Conservation (phyloP, 768 basidiomycete species). For the Collybiopsis luxurians region DNA sequence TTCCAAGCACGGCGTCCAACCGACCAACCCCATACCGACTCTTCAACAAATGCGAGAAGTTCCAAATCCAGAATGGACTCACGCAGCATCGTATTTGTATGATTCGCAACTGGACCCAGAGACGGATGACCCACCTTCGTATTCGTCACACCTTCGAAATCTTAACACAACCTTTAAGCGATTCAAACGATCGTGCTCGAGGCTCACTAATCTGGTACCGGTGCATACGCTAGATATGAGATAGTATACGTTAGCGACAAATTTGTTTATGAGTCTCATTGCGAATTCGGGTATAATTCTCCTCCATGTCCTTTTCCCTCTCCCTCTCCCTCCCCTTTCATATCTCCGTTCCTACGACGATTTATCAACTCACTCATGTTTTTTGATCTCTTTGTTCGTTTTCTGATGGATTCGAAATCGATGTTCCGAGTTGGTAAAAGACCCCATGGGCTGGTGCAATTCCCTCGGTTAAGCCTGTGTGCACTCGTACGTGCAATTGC, state of each 20-base stretch:
- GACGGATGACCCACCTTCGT: constrained; percentile 14
- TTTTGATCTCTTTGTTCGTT: no score
- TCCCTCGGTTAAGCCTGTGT: no score
- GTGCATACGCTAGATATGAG: constrained; percentile 89
- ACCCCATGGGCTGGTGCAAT: no score
- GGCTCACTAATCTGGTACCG: neutral
- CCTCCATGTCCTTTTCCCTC: no score
- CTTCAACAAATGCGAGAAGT: constrained; percentile 98
- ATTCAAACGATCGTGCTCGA: no score
- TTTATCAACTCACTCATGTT: no score
- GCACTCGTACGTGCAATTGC: no score
- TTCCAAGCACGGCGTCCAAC: constrained; percentile 84
- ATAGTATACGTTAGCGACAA: constrained; percentile 98
- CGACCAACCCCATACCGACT: constrained; percentile 87
- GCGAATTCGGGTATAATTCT: constrained; percentile 99
- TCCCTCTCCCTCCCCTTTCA: no score
- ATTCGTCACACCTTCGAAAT: no score
- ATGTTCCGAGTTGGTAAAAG: constrained; percentile 81
- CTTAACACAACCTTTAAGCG: no score
- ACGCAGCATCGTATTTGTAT: constrained; percentile 10
- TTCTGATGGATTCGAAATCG: constrained; percentile 81
- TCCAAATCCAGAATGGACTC: constrained; percentile 82
- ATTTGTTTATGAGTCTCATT: constrained; percentile 91
- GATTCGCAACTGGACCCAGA: constrained; percentile 21
- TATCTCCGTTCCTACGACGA: no score